A percentile compares a stretch with the other conserved stretches of the same genome.
phyloP scores from a whole-genome alignment of 163 green algal genomes.

The Chloroidium sp. region DNA sequence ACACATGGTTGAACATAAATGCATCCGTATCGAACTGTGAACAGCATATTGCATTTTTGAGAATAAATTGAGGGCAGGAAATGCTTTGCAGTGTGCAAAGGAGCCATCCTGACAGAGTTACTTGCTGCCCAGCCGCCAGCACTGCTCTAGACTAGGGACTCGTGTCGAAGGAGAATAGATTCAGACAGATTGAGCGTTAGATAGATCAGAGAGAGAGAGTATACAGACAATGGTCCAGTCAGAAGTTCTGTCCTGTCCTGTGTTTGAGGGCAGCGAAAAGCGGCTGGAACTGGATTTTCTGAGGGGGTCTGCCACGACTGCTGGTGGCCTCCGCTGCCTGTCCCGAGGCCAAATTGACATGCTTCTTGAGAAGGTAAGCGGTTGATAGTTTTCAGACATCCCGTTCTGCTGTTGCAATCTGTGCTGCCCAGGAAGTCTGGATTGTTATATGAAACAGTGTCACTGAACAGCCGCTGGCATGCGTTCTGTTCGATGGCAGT shows the following conservation, averaged over 20 bases:
- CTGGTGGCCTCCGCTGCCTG: conserved; percentile 66
- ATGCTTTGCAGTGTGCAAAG: conserved; percentile 53
- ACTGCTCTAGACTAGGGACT: conserved; percentile 3
- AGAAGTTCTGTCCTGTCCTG: conserved; percentile 44
- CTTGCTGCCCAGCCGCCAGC: background rate
- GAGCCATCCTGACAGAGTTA: conserved; percentile 60
- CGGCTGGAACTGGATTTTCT: conserved; percentile 83
- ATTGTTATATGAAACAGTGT: too few species aligned
- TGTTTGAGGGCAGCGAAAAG: conserved; percentile 96
- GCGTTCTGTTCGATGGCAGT: too few species aligned
- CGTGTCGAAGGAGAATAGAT: background rate
- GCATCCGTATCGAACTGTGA: too few species aligned
- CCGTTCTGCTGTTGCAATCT: background rate
- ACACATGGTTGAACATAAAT: too few species aligned
- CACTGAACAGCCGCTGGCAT: too few species aligned
- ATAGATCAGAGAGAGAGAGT: too few species aligned
- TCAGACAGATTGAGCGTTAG: too few species aligned
- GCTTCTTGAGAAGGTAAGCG: conserved; percentile 53
- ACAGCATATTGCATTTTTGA: too few species aligned
- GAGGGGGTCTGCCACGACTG: conserved; percentile 1
- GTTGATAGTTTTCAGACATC: too few species aligned
- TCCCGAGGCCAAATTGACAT: conserved; percentile 70
- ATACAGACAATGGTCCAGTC: background rate
- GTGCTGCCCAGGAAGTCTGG: background rate
- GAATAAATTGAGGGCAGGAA: too few species aligned